Conservation (phyloP, 495 filamentous ascomycete species). For the Arthonia radiata region DNA sequence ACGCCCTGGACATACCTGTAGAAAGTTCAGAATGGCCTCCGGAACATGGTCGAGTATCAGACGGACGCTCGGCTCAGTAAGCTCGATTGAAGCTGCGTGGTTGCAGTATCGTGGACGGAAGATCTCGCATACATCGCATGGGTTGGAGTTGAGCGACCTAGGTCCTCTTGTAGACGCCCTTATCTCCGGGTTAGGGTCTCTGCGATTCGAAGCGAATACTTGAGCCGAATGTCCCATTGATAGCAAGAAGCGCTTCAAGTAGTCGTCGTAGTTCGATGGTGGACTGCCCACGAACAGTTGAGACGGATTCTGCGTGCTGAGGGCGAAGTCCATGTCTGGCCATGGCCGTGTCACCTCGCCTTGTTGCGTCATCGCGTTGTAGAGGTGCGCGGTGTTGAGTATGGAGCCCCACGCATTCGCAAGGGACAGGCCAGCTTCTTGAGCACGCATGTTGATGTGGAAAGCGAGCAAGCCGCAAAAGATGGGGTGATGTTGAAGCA, state of each 20-base stretch:
- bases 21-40: too few species aligned
- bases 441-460: slow-evolving; percentile 7
- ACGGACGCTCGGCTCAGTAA: slow-evolving; percentile 9
- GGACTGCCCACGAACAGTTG: slow-evolving; percentile 12
- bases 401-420: slow-evolving; percentile 16
- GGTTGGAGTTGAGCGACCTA: slow-evolving; percentile 7
- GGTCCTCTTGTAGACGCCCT: slow-evolving; percentile 9
- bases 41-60: slow-evolving; percentile 12
- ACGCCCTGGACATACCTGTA: too few species aligned
- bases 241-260: slow-evolving; percentile 14
- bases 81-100: slow-evolving; percentile 7
- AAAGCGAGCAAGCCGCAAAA: slow-evolving; percentile 15
- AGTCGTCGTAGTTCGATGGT: slow-evolving; percentile 9
- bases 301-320: slow-evolving; percentile 5
- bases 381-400: slow-evolving; percentile 13
- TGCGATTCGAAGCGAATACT: slow-evolving; percentile 8
- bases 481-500: slow-evolving; percentile 9
- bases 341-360: slow-evolving; percentile 8
- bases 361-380: slow-evolving; percentile 13
- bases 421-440: slow-evolving; percentile 10
- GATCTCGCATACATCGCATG: slow-evolving; percentile 10
- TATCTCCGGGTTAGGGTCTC: slow-evolving; percentile 2
- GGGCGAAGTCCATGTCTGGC: slow-evolving; percentile 15
- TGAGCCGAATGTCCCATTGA: slow-evolving; percentile 14
- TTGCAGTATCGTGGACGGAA: slow-evolving; percentile 11